A percentile compares a stretch with the other conserved stretches of the same genome.
Conservation (phyloP, 768 basidiomycete genomes). For the Termitomyces sp. region DNA sequence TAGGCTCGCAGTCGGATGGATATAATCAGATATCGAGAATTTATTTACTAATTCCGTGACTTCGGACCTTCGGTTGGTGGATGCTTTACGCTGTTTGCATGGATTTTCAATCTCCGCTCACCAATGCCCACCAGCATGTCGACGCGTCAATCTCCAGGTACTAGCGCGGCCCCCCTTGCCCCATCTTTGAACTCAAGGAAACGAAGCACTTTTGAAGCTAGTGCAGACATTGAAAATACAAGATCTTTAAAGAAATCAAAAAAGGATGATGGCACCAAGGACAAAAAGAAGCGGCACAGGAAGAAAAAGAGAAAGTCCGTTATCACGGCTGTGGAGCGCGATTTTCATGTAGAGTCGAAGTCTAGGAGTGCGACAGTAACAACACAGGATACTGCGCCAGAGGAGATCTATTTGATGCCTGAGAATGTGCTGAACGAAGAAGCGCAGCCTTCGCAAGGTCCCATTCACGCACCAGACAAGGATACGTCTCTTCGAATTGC, state of each 20-base stretch:
- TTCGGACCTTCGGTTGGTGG: too few species aligned
- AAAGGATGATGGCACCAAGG: slow-evolving; percentile 22
- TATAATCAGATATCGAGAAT: too few species aligned
- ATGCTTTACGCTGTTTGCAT: not conserved
- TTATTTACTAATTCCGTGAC: too few species aligned
- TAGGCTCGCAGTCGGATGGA: too few species aligned
- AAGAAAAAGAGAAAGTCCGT: slow-evolving; percentile 32
- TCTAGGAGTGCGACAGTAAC: slow-evolving; percentile 12
- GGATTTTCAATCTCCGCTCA: slow-evolving; percentile 2
- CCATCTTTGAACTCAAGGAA: slow-evolving; percentile 26
- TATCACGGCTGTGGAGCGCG: slow-evolving; percentile 14
- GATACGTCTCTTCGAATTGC: slow-evolving; percentile 13
- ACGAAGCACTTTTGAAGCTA: slow-evolving; percentile 23
- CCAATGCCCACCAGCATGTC: slow-evolving; percentile 9
- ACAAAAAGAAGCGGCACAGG: slow-evolving; percentile 29
- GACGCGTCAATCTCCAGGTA: slow-evolving; percentile 29
- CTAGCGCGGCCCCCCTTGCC: slow-evolving; percentile 19
- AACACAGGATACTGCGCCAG: slow-evolving; percentile 5
- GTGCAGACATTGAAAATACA: slow-evolving; percentile 15
- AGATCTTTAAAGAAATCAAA: slow-evolving; percentile 26
- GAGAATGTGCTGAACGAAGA: not conserved
- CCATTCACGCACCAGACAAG: not conserved
- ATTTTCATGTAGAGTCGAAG: slow-evolving; percentile 9
- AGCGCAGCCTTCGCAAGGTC: not conserved
- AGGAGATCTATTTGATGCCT: not conserved